Evolutionary conservation across 768 basidiomycete genomes (phyloP).

Genomic region (Coprinopsis strossmayeri): DNA sequence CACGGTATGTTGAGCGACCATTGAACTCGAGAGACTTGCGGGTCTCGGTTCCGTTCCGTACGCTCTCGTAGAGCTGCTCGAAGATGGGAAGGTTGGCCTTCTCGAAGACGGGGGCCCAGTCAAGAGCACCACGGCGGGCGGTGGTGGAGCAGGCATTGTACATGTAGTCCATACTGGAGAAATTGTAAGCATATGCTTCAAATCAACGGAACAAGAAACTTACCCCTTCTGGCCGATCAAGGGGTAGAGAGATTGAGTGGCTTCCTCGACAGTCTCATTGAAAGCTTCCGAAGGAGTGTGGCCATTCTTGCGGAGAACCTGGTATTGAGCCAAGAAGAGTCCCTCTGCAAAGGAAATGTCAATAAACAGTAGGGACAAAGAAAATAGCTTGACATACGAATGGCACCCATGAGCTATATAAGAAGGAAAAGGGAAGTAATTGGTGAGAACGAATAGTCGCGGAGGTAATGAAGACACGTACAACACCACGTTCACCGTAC

Average conservation of each 20-base stretch:
- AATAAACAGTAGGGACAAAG: conserved; percentile 5
- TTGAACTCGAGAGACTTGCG: conserved; percentile 97
- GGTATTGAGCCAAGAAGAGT: conserved; percentile 98
- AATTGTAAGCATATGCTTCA: too few species aligned
- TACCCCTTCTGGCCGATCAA: conserved; percentile 93
- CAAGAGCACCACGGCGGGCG: conserved; percentile 96
- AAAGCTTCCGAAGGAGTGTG: conserved; percentile 98
- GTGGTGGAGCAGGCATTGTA: conserved; percentile 99
- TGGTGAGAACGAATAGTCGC: conserved; percentile 4
- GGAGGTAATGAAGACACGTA: conserved; percentile 36
- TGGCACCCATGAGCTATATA: conserved; percentile 88
- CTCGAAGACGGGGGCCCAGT: conserved; percentile 98
- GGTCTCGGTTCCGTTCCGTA: conserved; percentile 93
- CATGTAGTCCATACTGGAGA: conserved; percentile 93
- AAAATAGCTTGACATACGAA: conserved; percentile 49
- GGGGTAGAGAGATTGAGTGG: conserved; percentile 98
- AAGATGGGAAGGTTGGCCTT: conserved; percentile 93
- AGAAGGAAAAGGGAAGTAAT: conserved; percentile 4
- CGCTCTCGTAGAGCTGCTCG: conserved; percentile 91
- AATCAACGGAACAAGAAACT: too few species aligned
- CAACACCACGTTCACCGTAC: conserved; percentile 99
- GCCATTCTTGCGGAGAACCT: conserved; percentile 93
- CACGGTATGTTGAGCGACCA: conserved; percentile 83
- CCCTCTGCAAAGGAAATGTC: conserved; percentile 54
- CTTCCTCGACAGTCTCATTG: conserved; percentile 99